Percentiles rank a stretch among this genome's conserved stretches.
Conservation (phyloP, 768 basidiomycete species). For the Chalciporus pseudorubinellus region DNA sequence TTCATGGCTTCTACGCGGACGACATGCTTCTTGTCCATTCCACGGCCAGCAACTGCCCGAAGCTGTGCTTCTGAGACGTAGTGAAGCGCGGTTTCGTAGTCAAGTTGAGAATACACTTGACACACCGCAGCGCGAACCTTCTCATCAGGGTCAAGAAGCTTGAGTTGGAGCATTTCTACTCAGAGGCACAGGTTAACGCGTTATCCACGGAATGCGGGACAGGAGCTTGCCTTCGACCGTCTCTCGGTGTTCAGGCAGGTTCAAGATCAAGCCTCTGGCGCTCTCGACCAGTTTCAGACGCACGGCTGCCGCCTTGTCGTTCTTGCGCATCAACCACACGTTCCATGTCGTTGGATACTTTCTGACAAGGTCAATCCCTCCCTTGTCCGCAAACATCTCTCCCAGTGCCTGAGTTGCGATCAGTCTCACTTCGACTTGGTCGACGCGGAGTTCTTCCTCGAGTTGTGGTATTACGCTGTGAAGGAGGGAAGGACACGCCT, state of each 20-base stretch:
- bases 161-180: conserved; percentile 56
- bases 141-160: conserved; percentile 87
- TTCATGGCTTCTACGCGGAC: conserved; percentile 78
- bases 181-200: conserved; percentile 5
- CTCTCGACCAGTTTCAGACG: conserved; percentile 79
- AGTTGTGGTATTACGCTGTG: conserved; percentile 91
- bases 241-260: conserved; percentile 64
- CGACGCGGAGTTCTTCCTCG: conserved; percentile 84
- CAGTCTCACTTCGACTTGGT: conserved; percentile 64
- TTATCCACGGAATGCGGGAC: neutral
- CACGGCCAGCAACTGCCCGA: conserved; percentile 62
- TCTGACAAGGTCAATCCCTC: conserved; percentile 66
- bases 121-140: conserved; percentile 85
- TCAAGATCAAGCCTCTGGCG: conserved; percentile 55
- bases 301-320: conserved; percentile 70
- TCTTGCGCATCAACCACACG: conserved; percentile 75
- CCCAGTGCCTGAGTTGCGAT: conserved; percentile 88
- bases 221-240: conserved; percentile 67
- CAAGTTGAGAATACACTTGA: conserved; percentile 75
- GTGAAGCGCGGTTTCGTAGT: conserved; percentile 89
- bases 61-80: conserved; percentile 68
- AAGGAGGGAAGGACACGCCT: conserved; percentile 75
- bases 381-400: conserved; percentile 83
- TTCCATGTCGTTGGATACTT: conserved; percentile 86
- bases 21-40: conserved; percentile 75